phyloP scores from a whole-genome alignment of 2,329 filamentous ascomycete species.

The Nemania sp. region DNA sequence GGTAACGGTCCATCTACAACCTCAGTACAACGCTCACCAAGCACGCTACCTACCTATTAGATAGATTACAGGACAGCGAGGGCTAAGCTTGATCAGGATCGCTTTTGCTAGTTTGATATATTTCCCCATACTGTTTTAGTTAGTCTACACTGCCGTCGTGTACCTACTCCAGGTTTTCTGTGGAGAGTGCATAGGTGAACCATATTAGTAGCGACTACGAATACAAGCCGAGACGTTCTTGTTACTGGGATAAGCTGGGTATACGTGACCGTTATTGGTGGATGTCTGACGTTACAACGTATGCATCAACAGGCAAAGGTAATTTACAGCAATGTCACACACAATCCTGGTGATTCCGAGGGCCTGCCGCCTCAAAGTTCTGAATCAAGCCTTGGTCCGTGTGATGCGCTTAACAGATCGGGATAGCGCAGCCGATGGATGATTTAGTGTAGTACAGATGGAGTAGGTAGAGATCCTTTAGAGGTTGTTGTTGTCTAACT shows the following conservation, averaged over 20 bases:
- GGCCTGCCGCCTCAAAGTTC: background rate
- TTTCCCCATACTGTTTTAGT: background rate
- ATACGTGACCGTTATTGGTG: background rate
- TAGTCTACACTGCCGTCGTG: background rate
- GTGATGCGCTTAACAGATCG: conserved; percentile 6
- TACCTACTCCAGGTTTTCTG: background rate
- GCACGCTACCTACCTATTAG: too few species aligned
- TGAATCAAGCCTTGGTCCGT: background rate
- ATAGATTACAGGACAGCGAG: background rate
- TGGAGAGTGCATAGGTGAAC: background rate
- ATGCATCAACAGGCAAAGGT: background rate
- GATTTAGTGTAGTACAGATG: background rate
- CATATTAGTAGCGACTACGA: background rate
- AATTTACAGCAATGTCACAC: background rate
- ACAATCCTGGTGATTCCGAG: background rate
- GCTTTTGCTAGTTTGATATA: conserved; percentile 3
- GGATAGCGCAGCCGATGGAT: conserved; percentile 12
- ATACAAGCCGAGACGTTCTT: background rate
- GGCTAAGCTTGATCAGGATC: conserved; percentile 12
- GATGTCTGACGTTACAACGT: background rate
- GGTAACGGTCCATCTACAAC: conserved; percentile 1
- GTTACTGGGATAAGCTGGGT: background rate
- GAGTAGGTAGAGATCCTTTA: background rate
- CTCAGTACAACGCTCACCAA: too few species aligned
- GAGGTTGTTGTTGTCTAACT: background rate